Conservation (phyloP, 768 basidiomycete genomes). For the Boletus huronensis region DNA sequence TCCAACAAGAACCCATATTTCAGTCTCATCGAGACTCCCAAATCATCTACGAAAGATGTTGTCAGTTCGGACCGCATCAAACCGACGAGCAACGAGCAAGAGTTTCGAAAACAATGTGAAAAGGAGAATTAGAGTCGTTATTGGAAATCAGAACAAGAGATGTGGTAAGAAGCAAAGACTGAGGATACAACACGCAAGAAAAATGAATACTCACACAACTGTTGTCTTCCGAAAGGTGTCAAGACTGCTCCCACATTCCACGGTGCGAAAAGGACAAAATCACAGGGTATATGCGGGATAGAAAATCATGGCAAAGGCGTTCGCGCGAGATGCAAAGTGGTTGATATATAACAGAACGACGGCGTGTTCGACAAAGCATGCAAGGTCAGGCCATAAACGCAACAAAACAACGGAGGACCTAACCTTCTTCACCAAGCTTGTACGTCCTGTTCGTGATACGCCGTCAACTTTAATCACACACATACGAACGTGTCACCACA, state of each 20-base stretch:
- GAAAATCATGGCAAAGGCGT: not conserved
- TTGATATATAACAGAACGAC: not conserved
- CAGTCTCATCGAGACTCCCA: slow-evolving; percentile 68
- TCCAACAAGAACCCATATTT: slow-evolving; percentile 79
- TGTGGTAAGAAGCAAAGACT: not conserved
- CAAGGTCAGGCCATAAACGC: not conserved
- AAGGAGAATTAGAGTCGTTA: not conserved
- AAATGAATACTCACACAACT: slow-evolving; percentile 64
- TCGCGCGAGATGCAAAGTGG: not conserved
- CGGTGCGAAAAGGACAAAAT: not conserved
- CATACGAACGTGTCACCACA: slow-evolving; percentile 16
- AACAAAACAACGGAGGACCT: not conserved
- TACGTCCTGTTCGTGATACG: slow-evolving; percentile 58
- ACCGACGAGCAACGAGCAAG: not conserved
- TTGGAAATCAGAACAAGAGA: not conserved
- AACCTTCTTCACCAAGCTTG: slow-evolving; percentile 85
- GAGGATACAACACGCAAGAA: not conserved
- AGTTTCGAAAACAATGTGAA: too few species aligned
- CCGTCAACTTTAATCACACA: not conserved
- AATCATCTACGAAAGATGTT: slow-evolving; percentile 40
- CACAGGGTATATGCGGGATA: not conserved
- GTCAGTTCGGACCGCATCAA: not conserved
- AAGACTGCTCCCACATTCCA: slow-evolving; percentile 44
- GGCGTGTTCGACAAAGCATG: not conserved
- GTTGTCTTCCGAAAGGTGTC: slow-evolving; percentile 88